Percentiles rank a stretch among this genome's conserved stretches.
phyloP scores from a whole-genome alignment of 306 rosid species.

The Citrullus amarus region DNA sequence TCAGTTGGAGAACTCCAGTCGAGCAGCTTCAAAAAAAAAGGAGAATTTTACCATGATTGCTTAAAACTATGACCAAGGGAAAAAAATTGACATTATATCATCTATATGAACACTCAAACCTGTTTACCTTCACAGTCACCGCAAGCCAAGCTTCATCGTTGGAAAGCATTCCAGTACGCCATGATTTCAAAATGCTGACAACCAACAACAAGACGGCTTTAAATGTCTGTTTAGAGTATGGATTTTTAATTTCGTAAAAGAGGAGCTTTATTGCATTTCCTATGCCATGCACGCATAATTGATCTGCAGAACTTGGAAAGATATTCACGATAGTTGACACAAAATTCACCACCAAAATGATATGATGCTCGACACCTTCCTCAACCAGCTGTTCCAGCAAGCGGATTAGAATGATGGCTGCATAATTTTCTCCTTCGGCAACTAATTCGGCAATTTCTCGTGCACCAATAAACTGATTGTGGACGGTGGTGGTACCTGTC shows the following conservation, averaged over 20 bases:
- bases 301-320: slow-evolving; percentile 51
- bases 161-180: slow-evolving; percentile 40
- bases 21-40: slow-evolving; percentile 34
- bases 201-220: slow-evolving; percentile 34
- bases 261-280: slow-evolving; percentile 40
- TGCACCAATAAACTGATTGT: slow-evolving; percentile 26
- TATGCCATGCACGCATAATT: slow-evolving; percentile 43
- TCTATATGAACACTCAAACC: background rate
- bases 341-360: slow-evolving; percentile 36
- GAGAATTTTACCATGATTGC: background rate
- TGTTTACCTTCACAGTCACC: slow-evolving; percentile 52
- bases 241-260: slow-evolving; percentile 20
- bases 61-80: background rate
- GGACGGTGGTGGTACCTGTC: slow-evolving; percentile 16
- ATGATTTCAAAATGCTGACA: slow-evolving; percentile 43
- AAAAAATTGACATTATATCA: background rate
- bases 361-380: slow-evolving; percentile 45
- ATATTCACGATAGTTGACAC: slow-evolving; percentile 32
- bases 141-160: slow-evolving; percentile 61
- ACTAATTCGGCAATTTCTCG: slow-evolving; percentile 58
- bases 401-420: slow-evolving; percentile 51
- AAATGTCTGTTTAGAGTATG: slow-evolving; percentile 30
- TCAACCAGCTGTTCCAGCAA: slow-evolving; percentile 47
- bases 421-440: slow-evolving; percentile 51
- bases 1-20: slow-evolving; percentile 31